Base-by-base conservation (phyloP, 129 eudicot genomes). In the Dittrichia graveolens region DNA sequence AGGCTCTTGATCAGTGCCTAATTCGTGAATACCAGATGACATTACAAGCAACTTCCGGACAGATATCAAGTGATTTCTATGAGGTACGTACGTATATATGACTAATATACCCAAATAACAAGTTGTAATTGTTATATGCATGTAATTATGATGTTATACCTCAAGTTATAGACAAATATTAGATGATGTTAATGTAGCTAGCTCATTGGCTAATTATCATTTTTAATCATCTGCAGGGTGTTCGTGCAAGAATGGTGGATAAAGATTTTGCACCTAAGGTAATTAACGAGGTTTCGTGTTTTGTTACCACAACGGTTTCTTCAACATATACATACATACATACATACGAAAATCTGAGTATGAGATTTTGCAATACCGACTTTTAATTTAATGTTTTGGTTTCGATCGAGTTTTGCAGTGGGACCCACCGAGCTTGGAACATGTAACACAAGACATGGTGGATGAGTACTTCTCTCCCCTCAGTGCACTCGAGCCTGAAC, bases 201-300 rank as follows among this genome's bases (percentile, higher is more conserved):
- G 47, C 5, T 61, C 11, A 37, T 4, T 54, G 31, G 31, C 31
- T 24, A 24, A 59, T n/a, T n/a, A n/a, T n/a, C n/a, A n/a, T 65
- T 60, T 5, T 60, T 46, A 24, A 58, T 0, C 31, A 24, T 24
- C 31, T 24, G 31, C 47, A 90, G 96, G 96, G 96, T 40, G 88
- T 90, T 53, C 91, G 95, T 3, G 86, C 96, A 57, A 78, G 82
- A 46, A 45, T 90, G 79, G 73, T 90, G 11, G 95, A 85, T 43
- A 90, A 84, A 79, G 95, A 90, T 82, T 77, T 76, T 62, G 69
- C 79, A 6, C 96, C 96, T 16, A 90, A 90, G 89, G 96, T 90
- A n/a, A 87, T 40, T 45, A 9, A 50, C 13, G n/a, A n/a, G n/a
- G 34, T 44, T 49, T 47, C 4, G 3, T 48, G 10, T 47, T 40